phyloP scores from a whole-genome alignment of 148 eudicot species.

The Polygonum maritimum region DNA sequence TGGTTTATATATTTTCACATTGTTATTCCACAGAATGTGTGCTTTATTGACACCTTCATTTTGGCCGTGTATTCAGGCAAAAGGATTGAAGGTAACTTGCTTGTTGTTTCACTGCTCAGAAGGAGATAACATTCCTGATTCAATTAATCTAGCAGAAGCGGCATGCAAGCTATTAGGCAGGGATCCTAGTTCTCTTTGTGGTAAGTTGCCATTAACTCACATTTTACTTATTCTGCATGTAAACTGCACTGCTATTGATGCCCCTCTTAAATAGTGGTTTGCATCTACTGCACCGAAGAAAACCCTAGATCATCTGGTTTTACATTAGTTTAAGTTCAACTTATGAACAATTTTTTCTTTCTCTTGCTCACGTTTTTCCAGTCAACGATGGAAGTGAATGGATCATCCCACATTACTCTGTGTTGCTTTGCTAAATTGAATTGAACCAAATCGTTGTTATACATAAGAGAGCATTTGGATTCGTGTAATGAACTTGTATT shows the following conservation, averaged over 20 bases:
- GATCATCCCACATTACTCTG: constrained; percentile 73
- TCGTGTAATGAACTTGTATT: too few relatives aligned
- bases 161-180: constrained; percentile 46
- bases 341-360: background rate
- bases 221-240: background rate
- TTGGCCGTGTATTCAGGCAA: constrained; percentile 41
- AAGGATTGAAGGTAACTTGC: constrained; percentile 92
- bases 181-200: constrained; percentile 22
- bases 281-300: background rate
- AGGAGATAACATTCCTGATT: constrained; percentile 93
- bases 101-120: constrained; percentile 90
- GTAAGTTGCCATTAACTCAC: constrained; percentile 26
- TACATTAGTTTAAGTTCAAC: background rate
- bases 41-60: background rate
- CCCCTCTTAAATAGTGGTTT: too few relatives aligned
- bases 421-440: too few relatives aligned
- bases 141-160: constrained; percentile 77
- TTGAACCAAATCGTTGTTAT: too few relatives aligned
- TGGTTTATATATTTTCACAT: too few relatives aligned
- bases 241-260: background rate
- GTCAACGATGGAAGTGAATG: constrained; percentile 59
- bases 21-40: background rate
- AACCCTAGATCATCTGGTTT: background rate
- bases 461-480: too few relatives aligned
- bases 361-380: constrained; percentile 18